phyloP scores from a whole-genome alignment of 148 eudicot genomes.

The Fagopyrum homotropicum region DNA sequence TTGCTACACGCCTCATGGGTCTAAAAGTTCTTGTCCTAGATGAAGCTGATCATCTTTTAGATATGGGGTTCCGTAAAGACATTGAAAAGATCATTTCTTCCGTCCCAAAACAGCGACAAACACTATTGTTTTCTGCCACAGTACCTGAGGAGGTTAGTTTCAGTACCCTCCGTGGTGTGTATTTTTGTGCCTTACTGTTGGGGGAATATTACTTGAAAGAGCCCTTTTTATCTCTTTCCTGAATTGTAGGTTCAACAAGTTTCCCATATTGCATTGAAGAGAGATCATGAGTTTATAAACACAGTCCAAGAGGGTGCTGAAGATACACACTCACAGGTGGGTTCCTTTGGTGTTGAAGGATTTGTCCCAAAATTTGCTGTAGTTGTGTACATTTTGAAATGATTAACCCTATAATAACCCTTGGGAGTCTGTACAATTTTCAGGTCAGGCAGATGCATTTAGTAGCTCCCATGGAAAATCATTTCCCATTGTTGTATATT shows the following conservation, averaged over 20 bases:
- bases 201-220: not conserved
- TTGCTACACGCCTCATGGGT: conserved; percentile 84
- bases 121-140: conserved; percentile 91
- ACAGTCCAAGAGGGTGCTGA: conserved; percentile 74
- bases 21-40: conserved; percentile 94
- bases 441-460: conserved; percentile 90
- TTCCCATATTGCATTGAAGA: conserved; percentile 76
- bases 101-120: conserved; percentile 93
- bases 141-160: conserved; percentile 68
- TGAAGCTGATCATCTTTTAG: conserved; percentile 95
- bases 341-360: conserved; percentile 16
- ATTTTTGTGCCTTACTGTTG: not conserved
- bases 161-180: not conserved
- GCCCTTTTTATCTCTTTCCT: not conserved
- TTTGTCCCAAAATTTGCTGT: not conserved
- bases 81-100: conserved; percentile 79
- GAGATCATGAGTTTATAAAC: conserved; percentile 82
- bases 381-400: not conserved
- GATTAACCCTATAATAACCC: not conserved
- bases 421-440: conserved; percentile 3
- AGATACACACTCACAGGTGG: conserved; percentile 84
- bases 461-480: conserved; percentile 76
- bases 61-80: conserved; percentile 96
- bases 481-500: conserved; percentile 58
- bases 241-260: conserved; percentile 74